Base-by-base conservation (phyloP, 371 early-diverging fungal species). In the Mucor piriformis region DNA sequence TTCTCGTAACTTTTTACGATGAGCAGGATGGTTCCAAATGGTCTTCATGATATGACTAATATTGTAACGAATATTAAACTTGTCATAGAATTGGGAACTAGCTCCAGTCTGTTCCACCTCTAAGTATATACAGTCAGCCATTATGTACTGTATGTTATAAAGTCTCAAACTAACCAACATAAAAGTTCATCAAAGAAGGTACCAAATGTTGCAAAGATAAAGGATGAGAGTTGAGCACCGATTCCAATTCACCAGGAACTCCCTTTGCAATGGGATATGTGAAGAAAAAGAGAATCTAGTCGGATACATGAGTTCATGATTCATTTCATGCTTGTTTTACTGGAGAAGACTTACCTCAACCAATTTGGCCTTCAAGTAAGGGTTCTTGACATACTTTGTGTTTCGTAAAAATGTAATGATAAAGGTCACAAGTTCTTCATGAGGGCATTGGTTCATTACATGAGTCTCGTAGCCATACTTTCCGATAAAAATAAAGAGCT, bases 41-140 rank as follows among this genome's bases (percentile, higher is more conserved):
- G 83, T 74, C 66, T 95, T 92, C 72, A 97, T 83, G 11, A 96
- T 88, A 66, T 95, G 92, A n/a, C 93, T 90, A 51, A 97, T 95
- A 58, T 97, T 89, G 81, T 97, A 97, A 29, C 99, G 90, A 60
- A 95, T 94, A 68, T 92, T 95, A 81, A 97, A 97, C 74, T 98
- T 98, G 74, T 98, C 99, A 66, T 96, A 98, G 70, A 98, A 98
- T 64, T 96, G 95, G 0, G 92, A 89, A 58, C 86, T 85, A 8
- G 89, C 81, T 11, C 98, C 99, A 0, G 97, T 96, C 38, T 93
- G 91, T 70, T 98, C 99, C 13, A 95, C 94, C 63, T 97, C 96
- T 72, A 57, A 58, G 0, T 18, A 43, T 25, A 27, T 40, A 23
- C n/a, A 10, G 43, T 54, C 18, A 27, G 23, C 1, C n/a, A n/a